Percentiles rank a stretch among this genome's conserved stretches.
phyloP scores from a whole-genome alignment of 2,329 filamentous ascomycete species.

The Aspergillus ustus region DNA sequence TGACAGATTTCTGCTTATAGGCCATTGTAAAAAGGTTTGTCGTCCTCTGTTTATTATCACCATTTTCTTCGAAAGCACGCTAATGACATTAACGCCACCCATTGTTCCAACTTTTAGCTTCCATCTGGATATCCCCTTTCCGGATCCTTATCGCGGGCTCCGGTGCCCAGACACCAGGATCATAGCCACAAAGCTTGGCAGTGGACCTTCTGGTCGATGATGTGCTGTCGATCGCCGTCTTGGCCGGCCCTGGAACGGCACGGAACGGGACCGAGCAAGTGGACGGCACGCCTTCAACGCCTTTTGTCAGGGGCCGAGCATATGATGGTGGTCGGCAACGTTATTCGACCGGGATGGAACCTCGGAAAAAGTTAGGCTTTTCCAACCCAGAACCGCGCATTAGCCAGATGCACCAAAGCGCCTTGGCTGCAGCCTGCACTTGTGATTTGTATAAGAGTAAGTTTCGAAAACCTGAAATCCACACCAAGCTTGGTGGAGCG shows the following conservation, averaged over 20 bases:
- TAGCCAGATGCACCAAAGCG: not conserved
- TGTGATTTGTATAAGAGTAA: not conserved
- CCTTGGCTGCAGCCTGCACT: not conserved
- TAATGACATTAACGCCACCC: too few relatives aligned
- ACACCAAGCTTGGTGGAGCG: not conserved
- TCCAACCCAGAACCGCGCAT: not conserved
- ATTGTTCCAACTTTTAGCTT: not conserved
- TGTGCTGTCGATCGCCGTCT: conserved; percentile 37
- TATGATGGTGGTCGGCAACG: conserved; percentile 1
- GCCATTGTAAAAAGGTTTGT: not conserved
- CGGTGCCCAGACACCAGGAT: conserved; percentile 27
- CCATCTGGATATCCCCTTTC: not conserved
- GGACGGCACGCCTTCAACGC: conserved; percentile 21
- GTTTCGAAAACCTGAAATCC: not conserved
- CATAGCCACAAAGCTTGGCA: conserved; percentile 35
- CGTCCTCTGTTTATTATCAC: not conserved
- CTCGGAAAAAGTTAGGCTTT: not conserved
- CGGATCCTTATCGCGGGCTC: conserved; percentile 15
- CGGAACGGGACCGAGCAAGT: conserved; percentile 19
- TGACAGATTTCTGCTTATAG: not conserved
- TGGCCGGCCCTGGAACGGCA: conserved; percentile 25
- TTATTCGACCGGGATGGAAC: conserved; percentile 12
- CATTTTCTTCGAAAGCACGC: not conserved
- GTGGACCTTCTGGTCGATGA: conserved; percentile 33
- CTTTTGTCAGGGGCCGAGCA: conserved; percentile 5